Evolutionary conservation across 148 eudicot genomes (phyloP).

Genomic region (Rhododendron ferrugineum): DNA sequence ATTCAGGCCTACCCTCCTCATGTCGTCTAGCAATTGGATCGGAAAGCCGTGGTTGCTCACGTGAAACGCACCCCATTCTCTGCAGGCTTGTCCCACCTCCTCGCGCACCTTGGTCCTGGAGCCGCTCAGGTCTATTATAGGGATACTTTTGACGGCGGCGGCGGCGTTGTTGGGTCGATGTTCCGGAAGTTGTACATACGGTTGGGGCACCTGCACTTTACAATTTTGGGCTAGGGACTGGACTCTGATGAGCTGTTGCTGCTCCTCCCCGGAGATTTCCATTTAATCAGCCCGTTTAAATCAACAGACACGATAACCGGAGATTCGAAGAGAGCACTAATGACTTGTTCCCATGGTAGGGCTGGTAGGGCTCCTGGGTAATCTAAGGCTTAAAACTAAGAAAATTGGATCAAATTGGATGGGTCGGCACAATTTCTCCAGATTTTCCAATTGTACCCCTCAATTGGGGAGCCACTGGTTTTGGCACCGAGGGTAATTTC

Average conservation of each 20-base stretch:
- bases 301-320: background rate
- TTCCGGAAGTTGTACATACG: constrained; percentile 52
- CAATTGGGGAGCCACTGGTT: too few relatives aligned
- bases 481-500: too few relatives aligned
- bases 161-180: constrained; percentile 28
- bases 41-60: constrained; percentile 65
- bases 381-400: too few relatives aligned
- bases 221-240: constrained; percentile 31
- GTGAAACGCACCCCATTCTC: constrained; percentile 85
- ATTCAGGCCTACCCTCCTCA: constrained; percentile 43
- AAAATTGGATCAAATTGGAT: too few relatives aligned
- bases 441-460: too few relatives aligned
- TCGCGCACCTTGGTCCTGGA: constrained; percentile 14
- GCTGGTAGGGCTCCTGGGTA: too few relatives aligned
- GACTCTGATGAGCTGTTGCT: constrained; percentile 20
- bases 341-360: too few relatives aligned
- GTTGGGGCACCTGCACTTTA: constrained; percentile 25
- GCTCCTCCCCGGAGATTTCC: constrained; percentile 6
- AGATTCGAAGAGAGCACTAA: background rate
- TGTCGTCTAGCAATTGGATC: constrained; percentile 34
- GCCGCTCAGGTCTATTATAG: constrained; percentile 47
- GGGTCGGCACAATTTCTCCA: too few relatives aligned
- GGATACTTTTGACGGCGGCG: constrained; percentile 24
- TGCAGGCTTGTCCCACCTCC: constrained; percentile 43
- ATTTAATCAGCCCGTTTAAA: background rate